These are phyloP conservation scores for Suillus subalutaceus DNA, from an alignment of 768 basidiomycete species.

Conservation along the genomic window DNA sequence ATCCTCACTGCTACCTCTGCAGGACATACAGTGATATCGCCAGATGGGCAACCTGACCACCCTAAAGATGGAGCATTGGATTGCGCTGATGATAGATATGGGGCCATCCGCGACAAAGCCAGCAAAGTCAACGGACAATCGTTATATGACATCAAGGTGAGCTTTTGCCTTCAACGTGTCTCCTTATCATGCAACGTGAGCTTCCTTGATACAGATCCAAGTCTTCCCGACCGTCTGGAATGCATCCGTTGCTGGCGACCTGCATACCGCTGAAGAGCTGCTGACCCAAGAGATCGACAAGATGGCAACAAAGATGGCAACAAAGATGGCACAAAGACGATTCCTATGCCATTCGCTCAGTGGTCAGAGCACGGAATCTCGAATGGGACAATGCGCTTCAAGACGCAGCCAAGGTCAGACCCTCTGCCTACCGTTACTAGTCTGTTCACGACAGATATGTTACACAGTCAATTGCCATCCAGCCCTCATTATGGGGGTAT, in stretches of 20 bases:
- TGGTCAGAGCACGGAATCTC: not conserved
- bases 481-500: slow-evolving; percentile 1
- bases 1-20: too few relatives aligned
- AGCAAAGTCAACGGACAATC: not conserved
- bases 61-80: not conserved
- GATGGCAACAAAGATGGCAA: not conserved
- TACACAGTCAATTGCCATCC: not conserved
- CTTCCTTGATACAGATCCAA: not conserved
- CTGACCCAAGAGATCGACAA: not conserved
- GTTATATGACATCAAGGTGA: not conserved
- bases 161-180: not conserved
- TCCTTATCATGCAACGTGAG: not conserved
- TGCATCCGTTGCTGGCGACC: not conserved
- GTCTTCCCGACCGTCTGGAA: not conserved
- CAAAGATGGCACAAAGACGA: not conserved
- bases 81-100: not conserved
- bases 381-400: slow-evolving; percentile 1
- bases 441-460: not conserved
- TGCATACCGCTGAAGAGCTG: not conserved
- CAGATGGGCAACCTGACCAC: not conserved
- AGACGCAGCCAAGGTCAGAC: not conserved
- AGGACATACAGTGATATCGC: too few relatives aligned
- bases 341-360: not conserved
- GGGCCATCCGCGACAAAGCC: not conserved
- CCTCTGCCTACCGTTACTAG: not conserved